Conservation (phyloP, 495 filamentous ascomycete genomes). For the Viridothelium virens region DNA sequence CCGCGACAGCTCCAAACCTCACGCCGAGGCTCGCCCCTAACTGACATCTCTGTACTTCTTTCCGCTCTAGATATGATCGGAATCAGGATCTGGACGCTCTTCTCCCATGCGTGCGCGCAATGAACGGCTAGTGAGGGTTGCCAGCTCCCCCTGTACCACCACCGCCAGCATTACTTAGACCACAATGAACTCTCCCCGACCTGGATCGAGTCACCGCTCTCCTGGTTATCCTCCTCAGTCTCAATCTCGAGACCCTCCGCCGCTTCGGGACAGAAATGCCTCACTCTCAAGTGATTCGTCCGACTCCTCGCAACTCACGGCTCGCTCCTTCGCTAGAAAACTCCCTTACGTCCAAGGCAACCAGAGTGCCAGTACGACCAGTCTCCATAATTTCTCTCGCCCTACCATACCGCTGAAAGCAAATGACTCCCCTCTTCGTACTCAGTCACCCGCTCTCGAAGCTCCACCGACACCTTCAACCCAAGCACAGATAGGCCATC, state of each 20-base stretch:
- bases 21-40: too few relatives aligned
- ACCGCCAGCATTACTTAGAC: not conserved
- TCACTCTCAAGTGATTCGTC: conserved; percentile 28
- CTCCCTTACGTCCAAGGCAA: conserved; percentile 9
- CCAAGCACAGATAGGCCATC: conserved; percentile 28
- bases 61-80: too few relatives aligned
- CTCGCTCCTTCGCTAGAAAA: conserved; percentile 13
- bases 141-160: not conserved
- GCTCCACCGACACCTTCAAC: conserved; percentile 13
- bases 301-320: conserved; percentile 21
- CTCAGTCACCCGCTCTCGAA: conserved; percentile 14
- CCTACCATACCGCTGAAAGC: conserved; percentile 14
- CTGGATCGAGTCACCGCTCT: conserved; percentile 7
- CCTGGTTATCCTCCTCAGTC: conserved; percentile 9
- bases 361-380: conserved; percentile 21
- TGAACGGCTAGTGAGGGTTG: not conserved
- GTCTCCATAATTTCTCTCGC: conserved; percentile 51
- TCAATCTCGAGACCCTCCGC: not conserved
- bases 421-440: conserved; percentile 5
- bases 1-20: too few relatives aligned
- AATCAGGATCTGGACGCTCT: not conserved
- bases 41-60: too few relatives aligned
- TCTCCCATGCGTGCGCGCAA: not conserved
- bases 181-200: conserved; percentile 3
- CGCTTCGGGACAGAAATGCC: conserved; percentile 5